Percentiles rank a stretch among this genome's conserved stretches.
These are phyloP conservation scores for Dissophora ornata DNA, from an alignment of 192 early-diverging fungal genomes.

Conservation along the genomic window DNA sequence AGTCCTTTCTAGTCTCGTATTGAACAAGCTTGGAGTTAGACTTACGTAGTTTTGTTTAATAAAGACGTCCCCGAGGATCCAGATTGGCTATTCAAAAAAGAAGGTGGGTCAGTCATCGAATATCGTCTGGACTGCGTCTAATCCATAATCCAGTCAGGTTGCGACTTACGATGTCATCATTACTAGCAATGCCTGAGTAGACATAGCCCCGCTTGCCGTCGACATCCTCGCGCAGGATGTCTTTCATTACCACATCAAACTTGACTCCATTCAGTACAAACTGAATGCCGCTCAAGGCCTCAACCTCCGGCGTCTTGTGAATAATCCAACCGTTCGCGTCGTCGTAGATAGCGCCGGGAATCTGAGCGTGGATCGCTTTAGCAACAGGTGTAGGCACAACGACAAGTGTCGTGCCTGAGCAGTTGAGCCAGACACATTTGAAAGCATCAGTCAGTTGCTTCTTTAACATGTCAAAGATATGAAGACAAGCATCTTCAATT, in stretches of 20 bases:
- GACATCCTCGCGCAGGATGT: conserved; percentile 38
- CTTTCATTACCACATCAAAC: conserved; percentile 52
- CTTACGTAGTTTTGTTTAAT: conserved; percentile 62
- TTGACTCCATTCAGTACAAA: conserved; percentile 33
- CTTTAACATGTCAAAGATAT: too few species aligned
- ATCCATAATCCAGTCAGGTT: background rate
- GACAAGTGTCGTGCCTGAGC: conserved; percentile 60
- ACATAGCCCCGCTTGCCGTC: conserved; percentile 37
- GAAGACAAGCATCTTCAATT: too few species aligned
- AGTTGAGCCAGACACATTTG: background rate
- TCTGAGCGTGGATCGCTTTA: conserved; percentile 52
- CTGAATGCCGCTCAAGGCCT: conserved; percentile 21
- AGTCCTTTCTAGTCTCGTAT: background rate
- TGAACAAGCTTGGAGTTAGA: background rate
- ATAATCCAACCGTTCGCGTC: conserved; percentile 50
- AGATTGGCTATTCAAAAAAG: conserved; percentile 43
- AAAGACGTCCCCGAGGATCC: conserved; percentile 62
- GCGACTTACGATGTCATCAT: conserved; percentile 24
- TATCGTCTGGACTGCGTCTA: background rate
- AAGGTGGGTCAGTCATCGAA: too few species aligned
- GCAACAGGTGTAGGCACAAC: conserved; percentile 58
- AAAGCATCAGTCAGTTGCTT: too few species aligned
- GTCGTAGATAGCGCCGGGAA: conserved; percentile 51
- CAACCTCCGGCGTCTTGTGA: conserved; percentile 42
- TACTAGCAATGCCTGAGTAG: conserved; percentile 41